Conservation (phyloP, 306 rosid species). For the Prunus dulcis region DNA sequence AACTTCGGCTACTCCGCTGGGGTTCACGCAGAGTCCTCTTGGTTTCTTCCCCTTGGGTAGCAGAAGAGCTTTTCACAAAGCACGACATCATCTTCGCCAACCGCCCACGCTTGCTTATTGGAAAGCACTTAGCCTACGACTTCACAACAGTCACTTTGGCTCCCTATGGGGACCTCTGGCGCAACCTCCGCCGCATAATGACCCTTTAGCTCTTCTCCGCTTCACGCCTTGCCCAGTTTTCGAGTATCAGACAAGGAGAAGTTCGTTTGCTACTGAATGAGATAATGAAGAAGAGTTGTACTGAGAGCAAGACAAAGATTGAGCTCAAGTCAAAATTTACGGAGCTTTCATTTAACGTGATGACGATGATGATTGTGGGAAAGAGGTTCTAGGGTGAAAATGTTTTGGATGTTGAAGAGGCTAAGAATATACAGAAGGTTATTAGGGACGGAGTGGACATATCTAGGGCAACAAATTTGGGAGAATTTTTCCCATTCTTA, state of each 20-base stretch:
- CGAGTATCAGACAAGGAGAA: constrained; percentile 4
- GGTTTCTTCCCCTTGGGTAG: constrained; percentile 18
- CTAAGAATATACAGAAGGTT: constrained; percentile 1
- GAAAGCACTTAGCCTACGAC: constrained; percentile 25
- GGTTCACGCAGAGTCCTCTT: constrained; percentile 25
- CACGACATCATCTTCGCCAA: constrained; percentile 35
- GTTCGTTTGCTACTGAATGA: neutral
- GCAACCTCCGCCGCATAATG: constrained; percentile 29
- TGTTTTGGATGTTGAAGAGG: constrained; percentile 4
- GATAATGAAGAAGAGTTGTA: neutral
- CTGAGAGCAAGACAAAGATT: neutral
- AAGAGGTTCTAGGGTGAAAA: constrained; percentile 16
- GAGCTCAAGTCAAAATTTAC: constrained; percentile 14
- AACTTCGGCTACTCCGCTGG: constrained; percentile 12
- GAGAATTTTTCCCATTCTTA: constrained; percentile 24
- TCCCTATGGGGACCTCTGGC: constrained; percentile 40
- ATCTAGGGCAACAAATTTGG: constrained; percentile 7
- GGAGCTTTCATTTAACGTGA: constrained; percentile 18
- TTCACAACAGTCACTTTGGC: constrained; percentile 9
- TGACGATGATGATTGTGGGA: constrained; percentile 25
- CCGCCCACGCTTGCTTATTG: constrained; percentile 18
- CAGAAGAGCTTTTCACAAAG: constrained; percentile 27
- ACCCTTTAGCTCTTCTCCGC: constrained; percentile 24
- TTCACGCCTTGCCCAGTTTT: neutral
- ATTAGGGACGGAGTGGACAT: neutral